Evolutionary conservation across 2,329 filamentous ascomycete genomes (phyloP), one percentile per base, ranked within the genome.

Genomic region (Colletotrichum tropicicola): DNA sequence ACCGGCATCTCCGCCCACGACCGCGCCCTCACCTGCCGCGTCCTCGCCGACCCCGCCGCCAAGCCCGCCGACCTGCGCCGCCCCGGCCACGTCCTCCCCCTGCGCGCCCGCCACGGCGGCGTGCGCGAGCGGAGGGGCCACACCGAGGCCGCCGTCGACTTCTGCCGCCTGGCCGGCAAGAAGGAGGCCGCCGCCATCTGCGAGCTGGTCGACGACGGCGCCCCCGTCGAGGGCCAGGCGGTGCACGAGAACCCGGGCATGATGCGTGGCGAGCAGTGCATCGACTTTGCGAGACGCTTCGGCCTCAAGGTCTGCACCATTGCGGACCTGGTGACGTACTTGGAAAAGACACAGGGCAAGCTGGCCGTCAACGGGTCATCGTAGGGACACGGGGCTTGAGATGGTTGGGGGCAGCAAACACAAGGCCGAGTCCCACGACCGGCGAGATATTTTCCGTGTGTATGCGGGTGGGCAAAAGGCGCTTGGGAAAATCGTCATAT

Each of bases 301-400:
- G 94, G 94, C 5, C 83, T 99, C 71, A 96, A 92, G 83, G 93
- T 97, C 64, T 97, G 94, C 80, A 98, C 96, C 28, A 98, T 99
- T 80, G 94, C 95, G 75, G 94, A 95, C 79, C 79, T 99, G 79
- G 91, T 95, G 27, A 83, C 82, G 61, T 92, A 97, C 76, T 81
- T 97, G 63, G 91, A 96, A 78, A 90, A 89, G 82, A 89, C 84
- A 39, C 90, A 94, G 80, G 90, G 89, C 37, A 87, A 87, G 77
- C 74, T 85, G 12, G 76, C 75, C 52, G 67, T 77, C 23, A 86
- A 85, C 60, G 82, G 82, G n/a, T 75, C 73, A 41, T 56, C 37
- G 49, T 62, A 43, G 37, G 35, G 6, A 25, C 4, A 9, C 12
- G 17, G 10, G 19, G 27, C 7, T 17, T 7, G 21, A 17, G 37